These are phyloP conservation scores for Fusarium mangiferae DNA, from an alignment of 2,329 filamentous ascomycete species.

Conservation along the genomic window DNA sequence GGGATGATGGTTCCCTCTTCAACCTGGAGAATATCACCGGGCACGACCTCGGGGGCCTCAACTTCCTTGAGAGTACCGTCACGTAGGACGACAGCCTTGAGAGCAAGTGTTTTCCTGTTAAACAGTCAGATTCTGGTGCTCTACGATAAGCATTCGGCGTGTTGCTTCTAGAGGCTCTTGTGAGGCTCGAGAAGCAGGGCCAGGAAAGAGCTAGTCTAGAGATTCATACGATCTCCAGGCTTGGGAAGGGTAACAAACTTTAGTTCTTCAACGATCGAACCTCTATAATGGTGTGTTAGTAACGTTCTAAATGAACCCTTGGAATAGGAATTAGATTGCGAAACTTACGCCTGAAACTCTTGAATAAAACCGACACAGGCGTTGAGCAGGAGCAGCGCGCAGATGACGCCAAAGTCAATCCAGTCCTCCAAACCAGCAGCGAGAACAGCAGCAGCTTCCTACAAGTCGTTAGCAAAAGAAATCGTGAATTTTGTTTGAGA, in stretches of 20 bases:
- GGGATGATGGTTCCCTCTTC: slow-evolving; percentile 93
- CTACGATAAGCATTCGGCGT: no score
- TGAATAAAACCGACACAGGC: slow-evolving; percentile 87
- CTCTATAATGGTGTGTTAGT: neutral
- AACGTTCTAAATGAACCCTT: no score
- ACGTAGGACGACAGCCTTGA: slow-evolving; percentile 88
- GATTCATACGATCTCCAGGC: no score
- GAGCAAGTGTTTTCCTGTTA: slow-evolving; percentile 77
- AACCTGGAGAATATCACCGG: slow-evolving; percentile 88
- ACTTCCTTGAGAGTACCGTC: slow-evolving; percentile 80
- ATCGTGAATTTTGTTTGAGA: neutral
- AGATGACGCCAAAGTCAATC: slow-evolving; percentile 95
- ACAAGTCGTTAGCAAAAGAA: neutral
- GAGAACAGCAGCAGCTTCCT: slow-evolving; percentile 76
- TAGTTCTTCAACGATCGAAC: neutral
- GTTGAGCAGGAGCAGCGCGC: slow-evolving; percentile 84
- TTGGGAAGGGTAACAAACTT: neutral
- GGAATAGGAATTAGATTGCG: no score
- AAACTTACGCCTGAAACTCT: slow-evolving; percentile 73
- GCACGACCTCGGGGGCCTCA: slow-evolving; percentile 84
- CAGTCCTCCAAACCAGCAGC: slow-evolving; percentile 87
- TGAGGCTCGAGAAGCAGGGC: no score
- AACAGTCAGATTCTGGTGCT: no score
- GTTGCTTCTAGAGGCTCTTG: no score
- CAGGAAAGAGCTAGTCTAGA: no score